Evolutionary conservation across 768 basidiomycete genomes (phyloP).

Genomic region (Hebeloma cylindrosporum): DNA sequence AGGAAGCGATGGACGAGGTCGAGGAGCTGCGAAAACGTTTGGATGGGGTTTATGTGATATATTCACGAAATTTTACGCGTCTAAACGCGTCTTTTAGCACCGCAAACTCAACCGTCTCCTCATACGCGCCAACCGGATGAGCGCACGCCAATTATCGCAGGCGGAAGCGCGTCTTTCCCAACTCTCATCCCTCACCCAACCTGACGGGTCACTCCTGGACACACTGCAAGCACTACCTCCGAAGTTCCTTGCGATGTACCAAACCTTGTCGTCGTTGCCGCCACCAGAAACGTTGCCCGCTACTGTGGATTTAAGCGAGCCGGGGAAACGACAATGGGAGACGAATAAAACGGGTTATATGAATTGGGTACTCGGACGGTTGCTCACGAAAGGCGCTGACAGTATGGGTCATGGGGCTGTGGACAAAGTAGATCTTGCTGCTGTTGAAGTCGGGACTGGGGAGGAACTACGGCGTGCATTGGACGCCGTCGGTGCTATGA

Average conservation of each 20-base stretch:
- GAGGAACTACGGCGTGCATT: constrained; percentile 30
- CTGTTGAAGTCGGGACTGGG: constrained; percentile 23
- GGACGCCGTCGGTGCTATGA: constrained; percentile 16
- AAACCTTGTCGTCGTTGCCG: constrained; percentile 49
- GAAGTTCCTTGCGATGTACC: constrained; percentile 45
- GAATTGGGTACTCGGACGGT: constrained; percentile 69
- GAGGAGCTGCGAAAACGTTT: constrained; percentile 66
- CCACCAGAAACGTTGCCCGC: constrained; percentile 38
- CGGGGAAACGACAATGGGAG: constrained; percentile 79
- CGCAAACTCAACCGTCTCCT: constrained; percentile 61
- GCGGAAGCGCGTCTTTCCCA: constrained; percentile 48
- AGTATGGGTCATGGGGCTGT: constrained; percentile 15
- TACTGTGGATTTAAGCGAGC: constrained; percentile 39
- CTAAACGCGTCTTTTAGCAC: constrained; percentile 43
- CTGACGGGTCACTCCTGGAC: constrained; percentile 34
- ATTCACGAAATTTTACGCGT: neutral
- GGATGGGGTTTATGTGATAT: constrained; percentile 50
- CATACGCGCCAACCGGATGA: constrained; percentile 49
- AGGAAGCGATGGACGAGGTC: constrained; percentile 64
- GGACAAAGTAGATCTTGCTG: constrained; percentile 14
- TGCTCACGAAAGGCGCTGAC: constrained; percentile 35
- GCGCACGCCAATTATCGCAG: constrained; percentile 46
- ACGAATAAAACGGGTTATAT: constrained; percentile 71
- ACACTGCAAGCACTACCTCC: constrained; percentile 39
- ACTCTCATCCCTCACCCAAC: constrained; percentile 28